Evolutionary conservation across 2,329 filamentous ascomycete species (phyloP), one percentile per base, ranked within the genome.

Genomic region (Diaporthe citri): DNA sequence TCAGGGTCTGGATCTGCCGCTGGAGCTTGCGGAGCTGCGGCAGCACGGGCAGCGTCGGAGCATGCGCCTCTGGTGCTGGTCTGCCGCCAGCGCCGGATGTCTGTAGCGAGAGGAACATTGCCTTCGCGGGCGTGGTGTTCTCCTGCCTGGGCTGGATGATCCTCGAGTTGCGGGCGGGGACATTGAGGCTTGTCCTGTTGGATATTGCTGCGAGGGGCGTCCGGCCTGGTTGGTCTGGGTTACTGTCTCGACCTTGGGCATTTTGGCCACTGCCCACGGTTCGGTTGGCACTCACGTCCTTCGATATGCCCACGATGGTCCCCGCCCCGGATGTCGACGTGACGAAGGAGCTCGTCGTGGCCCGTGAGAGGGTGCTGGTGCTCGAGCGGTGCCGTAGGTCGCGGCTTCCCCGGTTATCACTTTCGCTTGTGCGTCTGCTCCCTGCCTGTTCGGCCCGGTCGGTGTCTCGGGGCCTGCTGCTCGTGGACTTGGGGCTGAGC

Each of bases 261-360:
- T 36, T 39, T 3, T 48, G 41, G 15, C 70, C 56, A 46, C 70
- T 62, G 15, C 70, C 70, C 17, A 72, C 70, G 3, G 25, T 51
- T 13, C 56, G n/a, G 70, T 72, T 72, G 34, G 34, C 39, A 46
- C 70, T 72, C 46, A 39, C 28, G n/a, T 62, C 70, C n/a, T 60
- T 41, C 6, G 70, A 72, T 22, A 72, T 55, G 46, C 28, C 48
- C 25, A 72, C 59, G 46, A 72, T 72, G 43, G 70, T 72, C n/a
- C 59, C 70, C 31, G 56, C 56, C 10, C 70, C 70, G 15, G 70
- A 72, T 12, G 70, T 31, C 31, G 70, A 72, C 25, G 70, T 62
- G 3, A 62, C 17, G 46, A 72, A 22, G 5, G 70, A 72, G 43
- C 9, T 55, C 15, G 7, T 7, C 9, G 70, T 62, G n/a, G 31